Base-by-base conservation (phyloP, 1,284 basidiomycete species). In the Melampsora medusae region DNA sequence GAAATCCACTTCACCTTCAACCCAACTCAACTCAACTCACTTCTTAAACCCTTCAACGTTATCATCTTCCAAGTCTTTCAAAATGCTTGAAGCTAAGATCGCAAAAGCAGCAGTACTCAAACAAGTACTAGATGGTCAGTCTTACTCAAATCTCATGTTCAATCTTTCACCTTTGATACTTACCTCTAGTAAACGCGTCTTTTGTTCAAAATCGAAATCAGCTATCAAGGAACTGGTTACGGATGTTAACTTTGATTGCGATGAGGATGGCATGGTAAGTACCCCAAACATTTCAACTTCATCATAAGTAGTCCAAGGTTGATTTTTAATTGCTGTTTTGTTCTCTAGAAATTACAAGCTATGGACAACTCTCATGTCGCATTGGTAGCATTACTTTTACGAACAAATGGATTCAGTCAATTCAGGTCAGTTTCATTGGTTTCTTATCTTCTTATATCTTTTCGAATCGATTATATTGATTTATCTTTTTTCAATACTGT, bases 361-460 rank as follows among this genome's bases (percentile, higher is more conserved):
- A 99, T 99, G 97, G 97, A 99, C 87, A 98, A 97, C 88, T 98
- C 96, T 6, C 97, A 99, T 85, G 96, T 99, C 81, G 97, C 96
- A 0, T 90, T 98, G 77, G 96, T 98, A 50, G 86, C 92, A 9
- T 91, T 96, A 67, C 87, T 90, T 78, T 87, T 97, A 67, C 85
- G 89, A 38, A 87, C 89, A 0, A 85, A 87, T 0, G 92, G 92
- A 42, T 97, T 97, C 86, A 9, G 35, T 22, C 89, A 91, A 81
- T 87, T 88, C 7, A 80, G 81, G 53, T 79, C 53, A 22, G n/a
- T 56, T n/a, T 56, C 2, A 4, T 56, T n/a, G 6, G 1, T 28
- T 56, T 56, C 28, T 56, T 61, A 31, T 19, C 28, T 56, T 56
- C n/a, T n/a, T n/a, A n/a, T n/a, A n/a, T n/a, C n/a, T n/a, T 16